Base-by-base conservation (phyloP, 2,329 filamentous ascomycete genomes). In the Neonectria neomacrospora region DNA sequence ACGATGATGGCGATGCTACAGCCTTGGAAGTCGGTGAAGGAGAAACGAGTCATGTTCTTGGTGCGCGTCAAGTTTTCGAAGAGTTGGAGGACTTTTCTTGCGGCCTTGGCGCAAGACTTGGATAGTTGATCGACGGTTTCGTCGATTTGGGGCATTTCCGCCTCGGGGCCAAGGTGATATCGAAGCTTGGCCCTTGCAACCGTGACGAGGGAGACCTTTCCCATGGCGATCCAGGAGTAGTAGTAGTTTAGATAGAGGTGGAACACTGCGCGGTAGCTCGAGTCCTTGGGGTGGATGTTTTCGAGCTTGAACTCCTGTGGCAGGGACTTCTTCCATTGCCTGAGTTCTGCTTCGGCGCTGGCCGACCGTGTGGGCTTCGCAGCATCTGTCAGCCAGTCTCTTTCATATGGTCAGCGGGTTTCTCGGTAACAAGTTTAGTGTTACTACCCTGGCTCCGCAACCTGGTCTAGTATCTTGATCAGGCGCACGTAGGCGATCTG, bases 11-110 rank as follows among this genome's bases (percentile, higher is more conserved):
- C 77, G 16, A 76, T 78, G 39, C 77, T 79, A 59, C 77, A 79
- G 12, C 76, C 77, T 53, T 79, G 77, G 22, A 79, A 79, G 63
- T 79, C 77, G 5, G 77, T 78, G 50, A 79, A 79, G 0, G 77
- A 79, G 51, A 79, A 79, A 0, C 74, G 71, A 2, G 75, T 74
- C n/a, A 76, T 73, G 9, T 77, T 77, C 3, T 70, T 68, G 2
- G 69, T 75, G 2, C 52, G 57, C 3, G 60, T 67, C 16, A 79
- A 51, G 3, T 58, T 71, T 45, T 78, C 75, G 28, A 79, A 78
- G 0, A 78, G 63, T 12, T 65, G 65, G 1, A 79, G 69, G 16
- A 76, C 66, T 51, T 78, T 77, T 20, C 67, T 72, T 5, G 73
- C 76, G 2, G 77, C 75, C 32, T 74, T 76, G 53, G 68, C 67